A percentile compares a stretch with the other conserved stretches of the same genome.
These are phyloP conservation scores for Saposhnikovia divaricata DNA, from an alignment of 129 eudicot species.

Conservation along the genomic window DNA sequence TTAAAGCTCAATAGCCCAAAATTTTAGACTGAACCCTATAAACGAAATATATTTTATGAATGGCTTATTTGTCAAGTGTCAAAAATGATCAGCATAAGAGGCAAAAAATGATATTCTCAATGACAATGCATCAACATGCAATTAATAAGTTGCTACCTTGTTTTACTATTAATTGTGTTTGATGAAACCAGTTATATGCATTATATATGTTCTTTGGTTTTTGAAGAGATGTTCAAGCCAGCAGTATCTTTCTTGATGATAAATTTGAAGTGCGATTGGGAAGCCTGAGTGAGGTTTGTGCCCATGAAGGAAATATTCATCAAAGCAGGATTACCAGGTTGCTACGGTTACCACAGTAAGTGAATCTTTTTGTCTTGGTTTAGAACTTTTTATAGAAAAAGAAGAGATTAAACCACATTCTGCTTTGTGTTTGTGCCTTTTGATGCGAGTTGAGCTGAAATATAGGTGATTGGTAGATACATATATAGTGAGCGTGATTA, in stretches of 20 bases:
- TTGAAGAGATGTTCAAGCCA: constrained; percentile 94
- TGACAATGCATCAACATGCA: background rate
- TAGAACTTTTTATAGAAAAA: background rate
- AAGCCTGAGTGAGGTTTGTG: constrained; percentile 76
- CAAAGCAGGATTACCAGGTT: constrained; percentile 70
- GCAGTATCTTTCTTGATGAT: constrained; percentile 97
- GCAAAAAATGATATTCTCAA: background rate
- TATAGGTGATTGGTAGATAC: background rate
- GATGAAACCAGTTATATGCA: background rate
- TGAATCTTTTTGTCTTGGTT: constrained; percentile 6
- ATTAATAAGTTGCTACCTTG: constrained; percentile 7
- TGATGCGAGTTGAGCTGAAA: background rate
- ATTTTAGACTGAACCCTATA: background rate
- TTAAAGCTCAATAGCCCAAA: background rate
- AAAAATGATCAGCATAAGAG: background rate
- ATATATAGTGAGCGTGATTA: background rate
- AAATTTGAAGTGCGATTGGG: constrained; percentile 96
- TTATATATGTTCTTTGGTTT: constrained; percentile 1
- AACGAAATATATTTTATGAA: background rate
- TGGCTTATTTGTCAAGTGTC: background rate
- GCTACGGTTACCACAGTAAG: constrained; percentile 93
- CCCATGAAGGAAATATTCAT: constrained; percentile 83
- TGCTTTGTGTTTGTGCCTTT: background rate
- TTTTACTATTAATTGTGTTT: background rate
- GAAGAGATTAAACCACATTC: background rate